These are phyloP conservation scores for Aschersonia sp. DNA, from an alignment of 2,329 filamentous ascomycete species.

Conservation along the genomic window DNA sequence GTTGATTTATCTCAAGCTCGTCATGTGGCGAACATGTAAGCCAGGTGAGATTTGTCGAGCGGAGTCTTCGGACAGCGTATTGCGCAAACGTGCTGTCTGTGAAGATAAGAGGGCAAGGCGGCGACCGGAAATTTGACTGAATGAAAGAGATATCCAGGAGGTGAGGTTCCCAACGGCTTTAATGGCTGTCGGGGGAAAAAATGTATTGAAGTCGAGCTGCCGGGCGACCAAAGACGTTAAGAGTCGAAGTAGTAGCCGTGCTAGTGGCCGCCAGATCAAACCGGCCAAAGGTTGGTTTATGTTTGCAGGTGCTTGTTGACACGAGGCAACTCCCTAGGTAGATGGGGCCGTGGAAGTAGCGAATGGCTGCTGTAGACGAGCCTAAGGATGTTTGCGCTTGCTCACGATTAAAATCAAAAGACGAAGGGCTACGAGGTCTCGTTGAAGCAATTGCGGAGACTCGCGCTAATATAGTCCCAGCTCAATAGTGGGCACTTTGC, in stretches of 20 bases:
- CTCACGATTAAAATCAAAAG: slow-evolving; percentile 11
- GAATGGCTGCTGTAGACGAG: slow-evolving; percentile 8
- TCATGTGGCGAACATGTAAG: neutral
- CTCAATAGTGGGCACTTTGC: slow-evolving; percentile 15
- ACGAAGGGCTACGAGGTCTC: slow-evolving; percentile 11
- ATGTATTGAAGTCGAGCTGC: neutral
- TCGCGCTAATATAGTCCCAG: slow-evolving; percentile 25
- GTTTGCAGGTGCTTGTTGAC: slow-evolving; percentile 4
- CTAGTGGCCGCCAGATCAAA: slow-evolving; percentile 2
- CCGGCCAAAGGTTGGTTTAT: slow-evolving; percentile 4
- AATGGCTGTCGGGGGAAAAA: neutral
- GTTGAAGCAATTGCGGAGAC: slow-evolving; percentile 20
- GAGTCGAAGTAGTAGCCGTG: slow-evolving; percentile 2
- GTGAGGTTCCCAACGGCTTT: neutral
- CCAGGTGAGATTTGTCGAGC: neutral
- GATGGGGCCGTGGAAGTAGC: slow-evolving; percentile 6
- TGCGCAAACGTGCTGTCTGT: no score
- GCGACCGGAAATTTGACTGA: no score
- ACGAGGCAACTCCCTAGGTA: slow-evolving; percentile 2
- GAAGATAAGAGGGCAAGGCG: no score
- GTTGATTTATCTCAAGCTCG: neutral
- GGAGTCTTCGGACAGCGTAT: no score
- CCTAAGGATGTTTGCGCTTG: slow-evolving; percentile 10
- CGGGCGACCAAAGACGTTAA: neutral
- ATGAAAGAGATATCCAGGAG: neutral